Percentiles rank a stretch among this genome's conserved stretches.
These are phyloP conservation scores for Pseudevernia furfuracea DNA, from an alignment of 495 filamentous ascomycete species.

Conservation along the genomic window DNA sequence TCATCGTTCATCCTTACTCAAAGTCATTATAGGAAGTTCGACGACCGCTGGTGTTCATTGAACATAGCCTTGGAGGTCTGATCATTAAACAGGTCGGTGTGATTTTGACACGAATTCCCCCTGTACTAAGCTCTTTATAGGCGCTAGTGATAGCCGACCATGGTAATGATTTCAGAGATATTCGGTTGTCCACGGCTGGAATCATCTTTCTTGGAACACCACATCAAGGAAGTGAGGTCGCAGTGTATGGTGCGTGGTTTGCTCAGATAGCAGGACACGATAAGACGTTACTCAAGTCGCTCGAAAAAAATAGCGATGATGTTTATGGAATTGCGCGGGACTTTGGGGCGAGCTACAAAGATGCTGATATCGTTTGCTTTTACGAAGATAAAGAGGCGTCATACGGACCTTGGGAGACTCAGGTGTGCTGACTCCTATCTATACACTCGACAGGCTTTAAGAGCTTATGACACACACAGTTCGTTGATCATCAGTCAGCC, in stretches of 20 bases:
- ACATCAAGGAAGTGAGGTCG: neutral
- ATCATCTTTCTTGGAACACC: conserved; percentile 1
- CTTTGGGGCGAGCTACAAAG: neutral
- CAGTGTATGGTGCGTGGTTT: neutral
- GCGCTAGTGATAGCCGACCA: neutral
- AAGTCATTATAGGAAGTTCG: no score
- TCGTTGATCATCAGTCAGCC: conserved; percentile 3
- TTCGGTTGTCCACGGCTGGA: neutral
- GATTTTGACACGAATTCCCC: no score
- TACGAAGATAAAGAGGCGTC: neutral
- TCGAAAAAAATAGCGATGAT: neutral
- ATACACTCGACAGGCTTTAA: neutral
- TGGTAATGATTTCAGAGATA: neutral
- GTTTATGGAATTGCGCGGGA: neutral
- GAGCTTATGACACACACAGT: neutral
- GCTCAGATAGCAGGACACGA: neutral
- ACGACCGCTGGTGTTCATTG: no score
- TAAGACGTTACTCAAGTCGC: neutral
- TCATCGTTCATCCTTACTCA: no score
- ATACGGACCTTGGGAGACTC: neutral
- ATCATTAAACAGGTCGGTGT: no score
- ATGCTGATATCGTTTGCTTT: neutral
- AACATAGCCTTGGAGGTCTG: no score
- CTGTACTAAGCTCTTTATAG: neutral
- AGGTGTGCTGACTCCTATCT: neutral